Conservation (phyloP, 495 filamentous ascomycete genomes). For the Penicillium steckii region DNA sequence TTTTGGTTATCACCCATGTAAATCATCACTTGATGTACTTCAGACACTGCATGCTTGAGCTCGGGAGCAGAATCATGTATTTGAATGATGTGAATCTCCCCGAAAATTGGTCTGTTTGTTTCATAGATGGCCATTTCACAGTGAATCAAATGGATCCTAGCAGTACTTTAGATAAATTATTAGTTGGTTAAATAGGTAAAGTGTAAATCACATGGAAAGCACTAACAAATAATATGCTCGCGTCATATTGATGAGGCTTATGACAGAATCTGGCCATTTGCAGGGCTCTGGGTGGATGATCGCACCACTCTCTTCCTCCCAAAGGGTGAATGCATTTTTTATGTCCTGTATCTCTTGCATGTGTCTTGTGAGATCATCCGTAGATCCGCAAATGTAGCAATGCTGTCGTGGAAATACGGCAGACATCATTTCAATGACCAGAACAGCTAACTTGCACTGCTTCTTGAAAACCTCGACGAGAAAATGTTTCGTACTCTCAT, state of each 20-base stretch:
- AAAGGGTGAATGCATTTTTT: not conserved
- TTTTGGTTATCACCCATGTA: not conserved
- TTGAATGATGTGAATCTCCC: not conserved
- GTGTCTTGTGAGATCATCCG: not conserved
- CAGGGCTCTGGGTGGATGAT: not conserved
- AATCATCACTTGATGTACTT: not conserved
- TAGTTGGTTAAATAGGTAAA: not conserved
- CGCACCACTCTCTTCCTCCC: not conserved
- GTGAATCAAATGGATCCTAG: not conserved
- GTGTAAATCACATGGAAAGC: not conserved
- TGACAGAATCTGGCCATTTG: not conserved
- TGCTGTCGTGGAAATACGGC: not conserved
- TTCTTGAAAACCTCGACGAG: not conserved
- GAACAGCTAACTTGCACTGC: not conserved
- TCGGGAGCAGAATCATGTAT: not conserved
- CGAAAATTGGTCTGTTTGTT: not conserved
- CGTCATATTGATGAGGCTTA: not conserved
- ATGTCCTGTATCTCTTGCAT: not conserved
- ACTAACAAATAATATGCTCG: not conserved
- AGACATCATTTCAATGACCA: not conserved
- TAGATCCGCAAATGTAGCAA: not conserved
- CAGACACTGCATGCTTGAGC: not conserved
- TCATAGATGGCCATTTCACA: not conserved
- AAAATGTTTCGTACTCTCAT: not conserved
- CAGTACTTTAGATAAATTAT: not conserved